Conservation (phyloP, 2,329 filamentous ascomycete genomes). For the Rasamsonia emersonii region DNA sequence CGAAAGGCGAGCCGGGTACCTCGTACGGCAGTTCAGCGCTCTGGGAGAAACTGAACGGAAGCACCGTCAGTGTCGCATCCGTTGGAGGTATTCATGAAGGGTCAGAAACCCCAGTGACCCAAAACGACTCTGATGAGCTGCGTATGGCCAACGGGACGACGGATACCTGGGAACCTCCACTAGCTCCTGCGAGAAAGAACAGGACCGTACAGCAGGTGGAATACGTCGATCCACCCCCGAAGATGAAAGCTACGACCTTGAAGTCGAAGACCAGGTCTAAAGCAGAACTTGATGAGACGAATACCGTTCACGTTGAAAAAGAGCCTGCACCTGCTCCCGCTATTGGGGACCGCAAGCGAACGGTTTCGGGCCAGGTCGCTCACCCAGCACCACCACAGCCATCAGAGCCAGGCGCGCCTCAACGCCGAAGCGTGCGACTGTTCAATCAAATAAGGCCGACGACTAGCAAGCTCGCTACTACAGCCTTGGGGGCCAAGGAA, state of each 20-base stretch:
- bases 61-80: conserved; percentile 33
- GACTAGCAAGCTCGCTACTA: conserved; percentile 53
- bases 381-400: conserved; percentile 46
- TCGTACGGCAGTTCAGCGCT: conserved; percentile 36
- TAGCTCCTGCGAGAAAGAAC: conserved; percentile 41
- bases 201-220: conserved; percentile 46
- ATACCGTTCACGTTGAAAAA: conserved; percentile 21
- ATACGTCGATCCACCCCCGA: conserved; percentile 51
- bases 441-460: conserved; percentile 62
- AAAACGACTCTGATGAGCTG: conserved; percentile 36
- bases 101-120: conserved; percentile 55
- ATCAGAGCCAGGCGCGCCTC: conserved; percentile 55
- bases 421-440: conserved; percentile 64
- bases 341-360: conserved; percentile 68
- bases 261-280: conserved; percentile 34
- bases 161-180: conserved; percentile 32
- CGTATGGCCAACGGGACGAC: conserved; percentile 23
- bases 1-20: conserved; percentile 24
- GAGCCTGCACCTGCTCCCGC: conserved; percentile 23
- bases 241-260: conserved; percentile 49
- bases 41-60: conserved; percentile 42
- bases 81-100: conserved; percentile 41
- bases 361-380: conserved; percentile 70
- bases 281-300: conserved; percentile 31
- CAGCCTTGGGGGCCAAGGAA: conserved; percentile 51